These are phyloP conservation scores for Mycena rosella DNA, from an alignment of 768 basidiomycete species.

Conservation along the genomic window DNA sequence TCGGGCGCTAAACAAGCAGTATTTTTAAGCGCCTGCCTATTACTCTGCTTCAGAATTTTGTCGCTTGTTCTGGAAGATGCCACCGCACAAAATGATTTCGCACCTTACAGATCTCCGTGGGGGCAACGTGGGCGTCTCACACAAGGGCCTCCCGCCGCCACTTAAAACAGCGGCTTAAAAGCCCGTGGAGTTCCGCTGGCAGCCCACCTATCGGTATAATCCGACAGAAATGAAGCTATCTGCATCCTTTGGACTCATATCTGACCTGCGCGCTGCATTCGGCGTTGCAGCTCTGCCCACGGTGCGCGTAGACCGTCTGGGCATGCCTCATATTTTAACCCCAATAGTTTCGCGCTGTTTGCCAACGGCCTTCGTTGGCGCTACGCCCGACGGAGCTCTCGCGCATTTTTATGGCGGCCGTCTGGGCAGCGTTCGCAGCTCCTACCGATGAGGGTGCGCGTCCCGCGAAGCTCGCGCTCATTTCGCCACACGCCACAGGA, in stretches of 20 bases:
- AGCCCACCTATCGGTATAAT: neutral
- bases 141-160: neutral
- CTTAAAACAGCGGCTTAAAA: too few relatives aligned
- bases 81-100: too few relatives aligned
- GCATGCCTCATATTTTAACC: neutral
- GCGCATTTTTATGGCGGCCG: slow-evolving; percentile 64
- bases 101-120: neutral
- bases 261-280: slow-evolving; percentile 57
- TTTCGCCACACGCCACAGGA: slow-evolving; percentile 68
- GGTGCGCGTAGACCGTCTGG: neutral
- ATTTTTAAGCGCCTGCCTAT: too few relatives aligned
- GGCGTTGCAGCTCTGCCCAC: slow-evolving; percentile 59
- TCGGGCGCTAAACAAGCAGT: neutral
- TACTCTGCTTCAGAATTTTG: too few relatives aligned
- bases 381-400: slow-evolving; percentile 61
- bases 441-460: slow-evolving; percentile 59
- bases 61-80: too few relatives aligned
- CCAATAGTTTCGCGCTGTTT: slow-evolving; percentile 48
- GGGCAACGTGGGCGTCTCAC: neutral
- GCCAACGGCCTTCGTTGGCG: slow-evolving; percentile 57
- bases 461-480: slow-evolving; percentile 59
- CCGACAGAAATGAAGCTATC: slow-evolving; percentile 59
- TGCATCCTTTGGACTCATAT: slow-evolving; percentile 55
- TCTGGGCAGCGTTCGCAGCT: slow-evolving; percentile 67
- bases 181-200: neutral